Percentiles rank a stretch among this genome's conserved stretches.
phyloP scores from a whole-genome alignment of 352 stramenopile species.

The Globisporangium megalacanthum region DNA sequence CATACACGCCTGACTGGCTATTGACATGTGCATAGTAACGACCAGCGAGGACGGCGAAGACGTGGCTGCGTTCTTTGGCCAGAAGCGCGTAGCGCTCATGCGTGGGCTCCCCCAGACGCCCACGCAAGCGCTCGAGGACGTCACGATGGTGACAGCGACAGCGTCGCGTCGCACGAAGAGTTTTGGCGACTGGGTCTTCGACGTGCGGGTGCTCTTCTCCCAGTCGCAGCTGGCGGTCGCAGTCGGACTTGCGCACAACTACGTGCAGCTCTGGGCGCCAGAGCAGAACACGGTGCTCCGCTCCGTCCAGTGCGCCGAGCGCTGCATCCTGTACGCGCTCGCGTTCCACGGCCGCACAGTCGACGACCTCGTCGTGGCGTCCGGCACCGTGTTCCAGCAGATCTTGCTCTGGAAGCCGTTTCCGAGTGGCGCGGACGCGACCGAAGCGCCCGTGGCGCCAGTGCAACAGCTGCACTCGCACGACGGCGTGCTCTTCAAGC shows the following conservation, averaged over 20 bases:
- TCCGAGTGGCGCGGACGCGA: constrained; percentile 8
- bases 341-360: constrained; percentile 62
- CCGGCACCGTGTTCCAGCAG: constrained; percentile 83
- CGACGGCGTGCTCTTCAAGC: constrained; percentile 82
- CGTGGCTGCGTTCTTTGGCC: constrained; percentile 63
- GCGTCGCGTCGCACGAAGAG: constrained; percentile 26
- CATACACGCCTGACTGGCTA: background rate
- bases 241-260: constrained; percentile 81
- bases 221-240: constrained; percentile 28
- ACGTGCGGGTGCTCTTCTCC: constrained; percentile 54
- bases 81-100: constrained; percentile 72
- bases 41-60: constrained; percentile 6
- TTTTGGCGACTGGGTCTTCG: constrained; percentile 83
- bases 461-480: constrained; percentile 70
- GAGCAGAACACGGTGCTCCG: constrained; percentile 34
- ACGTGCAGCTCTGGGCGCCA: constrained; percentile 73
- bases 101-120: constrained; percentile 37
- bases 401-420: constrained; percentile 73
- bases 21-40: background rate
- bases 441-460: constrained; percentile 17
- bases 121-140: background rate
- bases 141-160: constrained; percentile 20
- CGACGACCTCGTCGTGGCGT: constrained; percentile 63
- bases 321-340: constrained; percentile 81
- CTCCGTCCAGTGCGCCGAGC: constrained; percentile 63